Percentiles rank a stretch among this genome's conserved stretches.
These are phyloP conservation scores for Saccharomycopsis hybrid DNA, from an alignment of 1,139 yeast genomes.

Conservation along the genomic window DNA sequence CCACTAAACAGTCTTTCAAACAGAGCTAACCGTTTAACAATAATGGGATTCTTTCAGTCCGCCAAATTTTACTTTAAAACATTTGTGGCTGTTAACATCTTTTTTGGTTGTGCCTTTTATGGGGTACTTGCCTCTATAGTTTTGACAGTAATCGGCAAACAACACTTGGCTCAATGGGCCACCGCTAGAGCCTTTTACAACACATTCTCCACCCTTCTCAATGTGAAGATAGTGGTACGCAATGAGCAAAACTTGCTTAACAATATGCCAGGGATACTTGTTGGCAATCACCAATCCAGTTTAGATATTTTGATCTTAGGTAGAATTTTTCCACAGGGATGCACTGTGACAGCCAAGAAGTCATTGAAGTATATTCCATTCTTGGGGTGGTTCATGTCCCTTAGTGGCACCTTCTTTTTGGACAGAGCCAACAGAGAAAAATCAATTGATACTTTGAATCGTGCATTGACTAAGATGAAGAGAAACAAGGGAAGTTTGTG, in stretches of 20 bases:
- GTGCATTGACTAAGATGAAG: slow-evolving; percentile 59
- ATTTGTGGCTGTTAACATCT: slow-evolving; percentile 43
- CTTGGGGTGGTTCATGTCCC: slow-evolving; percentile 92
- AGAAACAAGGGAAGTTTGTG: slow-evolving; percentile 61
- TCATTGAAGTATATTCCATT: slow-evolving; percentile 83
- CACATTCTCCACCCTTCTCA: slow-evolving; percentile 53
- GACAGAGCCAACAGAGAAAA: slow-evolving; percentile 76
- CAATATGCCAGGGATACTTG: slow-evolving; percentile 65
- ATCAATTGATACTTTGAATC: slow-evolving; percentile 67
- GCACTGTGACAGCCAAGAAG: slow-evolving; percentile 89
- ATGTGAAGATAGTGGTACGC: slow-evolving; percentile 61
- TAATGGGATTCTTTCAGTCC: slow-evolving; percentile 26
- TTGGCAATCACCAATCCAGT: slow-evolving; percentile 90
- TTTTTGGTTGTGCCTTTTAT: slow-evolving; percentile 58
- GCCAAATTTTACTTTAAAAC: slow-evolving; percentile 52
- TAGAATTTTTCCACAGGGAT: slow-evolving; percentile 75
- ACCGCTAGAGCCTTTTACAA: slow-evolving; percentile 79
- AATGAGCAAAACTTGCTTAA: slow-evolving; percentile 46
- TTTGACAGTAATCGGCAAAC: slow-evolving; percentile 64
- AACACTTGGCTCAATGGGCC: slow-evolving; percentile 79
- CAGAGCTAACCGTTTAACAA: too few species aligned
- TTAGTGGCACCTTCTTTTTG: slow-evolving; percentile 85
- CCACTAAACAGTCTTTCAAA: too few species aligned
- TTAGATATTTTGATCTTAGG: slow-evolving; percentile 79
- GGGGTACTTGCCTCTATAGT: slow-evolving; percentile 74